A percentile compares a stretch with the other conserved stretches of the same genome.
These are phyloP conservation scores for Sicyos baderoa DNA, from an alignment of 306 rosid genomes.

Conservation along the genomic window DNA sequence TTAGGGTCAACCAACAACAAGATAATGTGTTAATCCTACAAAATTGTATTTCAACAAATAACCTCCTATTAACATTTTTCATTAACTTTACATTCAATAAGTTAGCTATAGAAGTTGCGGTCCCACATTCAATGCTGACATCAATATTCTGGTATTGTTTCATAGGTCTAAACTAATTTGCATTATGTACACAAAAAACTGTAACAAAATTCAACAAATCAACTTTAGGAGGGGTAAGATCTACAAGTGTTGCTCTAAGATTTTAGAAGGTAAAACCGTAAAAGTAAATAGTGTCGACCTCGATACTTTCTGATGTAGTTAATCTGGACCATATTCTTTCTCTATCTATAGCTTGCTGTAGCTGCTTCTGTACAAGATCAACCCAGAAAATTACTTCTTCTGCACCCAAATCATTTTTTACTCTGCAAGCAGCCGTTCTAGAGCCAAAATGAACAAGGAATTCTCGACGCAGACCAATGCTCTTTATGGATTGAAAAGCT, in stretches of 20 bases:
- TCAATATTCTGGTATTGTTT: slow-evolving; percentile 66
- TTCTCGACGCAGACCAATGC: slow-evolving; percentile 68
- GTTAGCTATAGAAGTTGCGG: neutral
- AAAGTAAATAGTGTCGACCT: slow-evolving; percentile 45
- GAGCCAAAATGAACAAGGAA: slow-evolving; percentile 95
- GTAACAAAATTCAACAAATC: neutral
- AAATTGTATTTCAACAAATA: neutral
- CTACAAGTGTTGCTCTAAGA: slow-evolving; percentile 15
- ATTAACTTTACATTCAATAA: slow-evolving; percentile 18
- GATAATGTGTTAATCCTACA: neutral
- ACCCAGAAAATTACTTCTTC: slow-evolving; percentile 96
- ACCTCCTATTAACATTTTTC: slow-evolving; percentile 16
- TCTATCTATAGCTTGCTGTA: slow-evolving; percentile 80
- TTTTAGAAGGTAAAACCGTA: slow-evolving; percentile 18
- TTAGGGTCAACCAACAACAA: neutral
- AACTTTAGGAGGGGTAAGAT: slow-evolving; percentile 26
- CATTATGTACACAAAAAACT: neutral
- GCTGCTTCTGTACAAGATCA: slow-evolving; percentile 68
- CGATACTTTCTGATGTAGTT: slow-evolving; percentile 94
- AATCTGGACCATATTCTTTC: slow-evolving; percentile 95
- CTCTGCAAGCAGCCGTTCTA: slow-evolving; percentile 74
- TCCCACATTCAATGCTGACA: slow-evolving; percentile 11
- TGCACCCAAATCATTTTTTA: slow-evolving; percentile 58
- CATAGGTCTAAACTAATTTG: slow-evolving; percentile 39
- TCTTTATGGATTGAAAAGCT: slow-evolving; percentile 68